These are phyloP conservation scores for Penicillium freii DNA, from an alignment of 2,329 filamentous ascomycete genomes.

Conservation along the genomic window DNA sequence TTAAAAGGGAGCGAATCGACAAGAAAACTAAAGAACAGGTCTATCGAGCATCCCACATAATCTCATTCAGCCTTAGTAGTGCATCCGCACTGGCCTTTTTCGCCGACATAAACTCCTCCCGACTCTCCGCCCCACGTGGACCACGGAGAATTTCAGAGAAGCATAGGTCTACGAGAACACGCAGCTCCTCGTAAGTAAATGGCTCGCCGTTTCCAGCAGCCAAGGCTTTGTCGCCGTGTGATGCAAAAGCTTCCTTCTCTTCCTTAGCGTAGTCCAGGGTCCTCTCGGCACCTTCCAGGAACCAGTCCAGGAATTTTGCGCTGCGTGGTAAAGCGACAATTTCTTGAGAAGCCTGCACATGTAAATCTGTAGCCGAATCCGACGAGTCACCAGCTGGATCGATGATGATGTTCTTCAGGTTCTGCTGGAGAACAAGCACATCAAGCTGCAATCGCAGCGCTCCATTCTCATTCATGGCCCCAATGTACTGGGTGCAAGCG, in stretches of 20 bases:
- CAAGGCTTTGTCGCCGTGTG: conserved; percentile 35
- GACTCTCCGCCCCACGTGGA: conserved; percentile 40
- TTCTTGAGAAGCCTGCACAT: conserved; percentile 27
- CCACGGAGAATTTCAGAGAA: conserved; percentile 47
- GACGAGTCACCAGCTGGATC: conserved; percentile 23
- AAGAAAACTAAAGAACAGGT: background rate
- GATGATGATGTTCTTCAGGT: conserved; percentile 83
- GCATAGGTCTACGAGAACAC: conserved; percentile 46
- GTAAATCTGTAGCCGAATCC: conserved; percentile 2
- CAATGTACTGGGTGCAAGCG: conserved; percentile 66
- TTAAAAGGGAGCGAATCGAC: background rate
- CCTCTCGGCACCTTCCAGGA: conserved; percentile 47
- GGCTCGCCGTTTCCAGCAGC: conserved; percentile 42
- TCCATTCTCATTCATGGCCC: conserved; percentile 80
- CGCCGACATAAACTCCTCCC: conserved; percentile 48
- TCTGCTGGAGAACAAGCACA: conserved; percentile 91
- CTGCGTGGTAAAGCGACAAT: conserved; percentile 44
- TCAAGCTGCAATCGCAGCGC: conserved; percentile 89
- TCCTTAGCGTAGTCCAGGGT: conserved; percentile 46
- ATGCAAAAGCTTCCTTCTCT: conserved; percentile 42
- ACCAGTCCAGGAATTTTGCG: conserved; percentile 49
- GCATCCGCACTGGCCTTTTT: conserved; percentile 48
- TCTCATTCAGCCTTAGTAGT: conserved; percentile 45
- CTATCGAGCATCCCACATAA: conserved; percentile 49
- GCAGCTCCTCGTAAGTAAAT: conserved; percentile 48